Evolutionary conservation across 495 filamentous ascomycete genomes (phyloP).

Genomic region (Penicillium turbatum): DNA sequence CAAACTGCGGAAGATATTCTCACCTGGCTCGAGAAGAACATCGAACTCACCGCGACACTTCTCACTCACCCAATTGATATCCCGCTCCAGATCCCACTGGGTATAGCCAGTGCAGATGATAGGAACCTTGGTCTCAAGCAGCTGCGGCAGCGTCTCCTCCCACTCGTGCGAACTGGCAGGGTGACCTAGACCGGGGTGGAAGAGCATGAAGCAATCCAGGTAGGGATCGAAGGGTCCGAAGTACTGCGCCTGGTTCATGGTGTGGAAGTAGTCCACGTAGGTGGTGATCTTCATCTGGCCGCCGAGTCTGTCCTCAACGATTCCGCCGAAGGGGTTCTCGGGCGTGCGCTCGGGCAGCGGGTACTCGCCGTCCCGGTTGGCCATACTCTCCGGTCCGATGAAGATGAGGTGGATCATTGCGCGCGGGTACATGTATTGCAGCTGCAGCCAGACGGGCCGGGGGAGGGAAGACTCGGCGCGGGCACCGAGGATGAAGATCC

Average conservation of each 20-base stretch:
- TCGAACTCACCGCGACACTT: conserved; percentile 86
- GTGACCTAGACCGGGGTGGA: conserved; percentile 94
- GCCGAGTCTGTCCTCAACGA: conserved; percentile 83
- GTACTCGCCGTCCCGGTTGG: conserved; percentile 82
- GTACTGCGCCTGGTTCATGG: conserved; percentile 78
- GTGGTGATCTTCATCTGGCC: conserved; percentile 91
- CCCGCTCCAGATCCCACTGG: conserved; percentile 86
- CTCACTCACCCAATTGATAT: conserved; percentile 82
- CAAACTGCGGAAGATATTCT: conserved; percentile 91
- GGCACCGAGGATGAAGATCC: conserved; percentile 91
- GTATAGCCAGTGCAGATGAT: conserved; percentile 95
- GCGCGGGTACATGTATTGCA: conserved; percentile 83
- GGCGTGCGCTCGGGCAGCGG: conserved; percentile 81
- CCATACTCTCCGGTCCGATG: conserved; percentile 94
- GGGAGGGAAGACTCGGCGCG: conserved; percentile 95
- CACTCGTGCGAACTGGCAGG: conserved; percentile 90
- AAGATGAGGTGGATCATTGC: conserved; percentile 74
- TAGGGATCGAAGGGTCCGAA: conserved; percentile 97
- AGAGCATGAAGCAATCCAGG: conserved; percentile 92
- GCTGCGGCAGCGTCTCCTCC: conserved; percentile 79
- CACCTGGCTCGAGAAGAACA: conserved; percentile 82
- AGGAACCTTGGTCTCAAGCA: conserved; percentile 92
- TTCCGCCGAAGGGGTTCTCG: conserved; percentile 82
- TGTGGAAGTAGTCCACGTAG: conserved; percentile 97
- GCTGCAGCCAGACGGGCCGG: conserved; percentile 88